Evolutionary conservation across 257 asterid genomes (phyloP), one percentile per base, ranked within the genome.

Genomic region (Schizonepeta tenuifolia): DNA sequence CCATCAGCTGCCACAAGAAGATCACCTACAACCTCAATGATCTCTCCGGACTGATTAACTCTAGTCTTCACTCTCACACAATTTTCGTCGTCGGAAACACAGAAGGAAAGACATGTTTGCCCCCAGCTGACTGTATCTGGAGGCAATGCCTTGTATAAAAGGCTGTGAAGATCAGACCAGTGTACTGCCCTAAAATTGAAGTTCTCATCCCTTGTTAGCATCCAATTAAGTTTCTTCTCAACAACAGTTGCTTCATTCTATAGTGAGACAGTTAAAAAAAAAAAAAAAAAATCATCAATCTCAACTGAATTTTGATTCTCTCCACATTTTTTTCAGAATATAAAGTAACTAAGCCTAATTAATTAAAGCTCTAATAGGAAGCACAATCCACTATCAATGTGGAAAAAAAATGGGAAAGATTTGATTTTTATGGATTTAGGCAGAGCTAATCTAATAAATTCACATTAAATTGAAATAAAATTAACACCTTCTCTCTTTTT

Each of bases 1-100:
- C 98, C 98, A 82, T 93, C 98, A 36, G 97, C 97, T 75, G 96
- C 97, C 58, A 91, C 69, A 56, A 93, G 96, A 75, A 93, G 81
- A 83, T 89, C 87, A 21, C 90, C 85, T 20, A 67, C 78, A 47
- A 80, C 59, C 9, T 86, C 88, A 36, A 69, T 60, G 36, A 74
- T 68, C 58, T 83, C 73, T 49, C 85, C 95, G 9, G 87, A 86
- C 73, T 84, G 76, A 70, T 81, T 77, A 46, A 57, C 67, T 83
- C 77, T 84, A 7, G 73, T 67, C 81, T 78, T 76, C 28, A 84
- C 85, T 26, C 38, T 56, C 14, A 89, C 94, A 33, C 65, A 33
- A 59, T 80, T 76, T 81, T 72, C 82, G 69, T 81, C 90, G 51
- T 78, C 80, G 0, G 89, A 77, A 50, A 82, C 14, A 69, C 47